These are phyloP conservation scores for Fistulifera solaris DNA, from an alignment of 108 stramenopile species.

Conservation along the genomic window DNA sequence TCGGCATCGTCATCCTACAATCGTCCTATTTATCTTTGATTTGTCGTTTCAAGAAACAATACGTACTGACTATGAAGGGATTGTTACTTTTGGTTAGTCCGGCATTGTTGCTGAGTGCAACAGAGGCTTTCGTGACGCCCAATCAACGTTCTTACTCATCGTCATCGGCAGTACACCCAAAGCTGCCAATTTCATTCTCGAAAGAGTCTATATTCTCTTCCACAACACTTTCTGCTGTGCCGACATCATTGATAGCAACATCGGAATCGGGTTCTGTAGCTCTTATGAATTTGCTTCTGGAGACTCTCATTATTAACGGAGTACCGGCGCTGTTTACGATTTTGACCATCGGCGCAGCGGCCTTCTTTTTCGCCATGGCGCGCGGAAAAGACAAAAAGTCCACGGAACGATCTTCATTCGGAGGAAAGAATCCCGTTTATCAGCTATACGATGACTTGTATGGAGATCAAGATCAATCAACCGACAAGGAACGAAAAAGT, in stretches of 20 bases:
- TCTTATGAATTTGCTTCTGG: constrained; percentile 31
- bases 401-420: background rate
- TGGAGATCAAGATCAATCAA: constrained; percentile 22
- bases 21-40: too few species aligned
- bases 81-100: too few species aligned
- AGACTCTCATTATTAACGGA: constrained; percentile 33
- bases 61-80: too few species aligned
- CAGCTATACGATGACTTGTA: constrained; percentile 77
- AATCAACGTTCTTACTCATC: too few species aligned
- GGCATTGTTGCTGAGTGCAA: too few species aligned
- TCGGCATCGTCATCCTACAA: too few species aligned
- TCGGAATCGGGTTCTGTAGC: background rate
- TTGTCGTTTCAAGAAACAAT: too few species aligned
- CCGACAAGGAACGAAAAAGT: background rate
- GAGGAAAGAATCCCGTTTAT: constrained; percentile 28
- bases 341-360: constrained; percentile 7
- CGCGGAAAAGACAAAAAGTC: background rate
- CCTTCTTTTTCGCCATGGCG: constrained; percentile 19
- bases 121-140: too few species aligned
- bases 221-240: too few species aligned
- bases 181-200: too few species aligned
- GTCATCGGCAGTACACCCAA: too few species aligned
- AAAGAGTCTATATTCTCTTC: too few species aligned
- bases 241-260: background rate
- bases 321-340: constrained; percentile 35